Percentiles rank a stretch among this genome's conserved stretches.
Evolutionary conservation across 371 early-diverging fungal genomes (phyloP).

Genomic region (Paraphysoderma sedebokerense): DNA sequence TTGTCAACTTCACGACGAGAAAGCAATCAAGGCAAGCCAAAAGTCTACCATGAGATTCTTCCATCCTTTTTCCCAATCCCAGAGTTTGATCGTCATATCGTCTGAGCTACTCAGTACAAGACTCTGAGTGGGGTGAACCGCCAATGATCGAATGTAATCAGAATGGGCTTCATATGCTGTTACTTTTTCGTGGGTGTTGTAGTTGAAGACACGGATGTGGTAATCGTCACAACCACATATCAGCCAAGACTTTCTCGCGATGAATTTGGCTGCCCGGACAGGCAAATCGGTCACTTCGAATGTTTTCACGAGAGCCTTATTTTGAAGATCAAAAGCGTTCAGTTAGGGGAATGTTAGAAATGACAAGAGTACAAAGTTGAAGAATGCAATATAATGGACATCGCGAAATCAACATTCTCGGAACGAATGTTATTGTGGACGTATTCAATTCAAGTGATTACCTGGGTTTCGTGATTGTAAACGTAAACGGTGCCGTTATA

Average conservation of each 20-base stretch:
- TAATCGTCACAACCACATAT: constrained; percentile 96
- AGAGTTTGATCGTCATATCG: constrained; percentile 95
- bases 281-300: constrained; percentile 89
- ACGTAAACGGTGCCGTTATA: constrained; percentile 95
- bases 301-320: constrained; percentile 80
- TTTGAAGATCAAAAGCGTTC: neutral
- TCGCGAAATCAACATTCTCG: neutral
- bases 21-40: too few species aligned
- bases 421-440: neutral
- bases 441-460: constrained; percentile 20
- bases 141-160: constrained; percentile 95
- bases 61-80: constrained; percentile 99
- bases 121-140: constrained; percentile 89
- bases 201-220: constrained; percentile 96
- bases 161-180: constrained; percentile 92
- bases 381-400: neutral
- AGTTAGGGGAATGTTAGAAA: neutral
- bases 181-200: constrained; percentile 95
- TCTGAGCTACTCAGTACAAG: constrained; percentile 90
- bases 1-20: too few species aligned
- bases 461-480: constrained; percentile 98
- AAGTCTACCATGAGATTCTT: constrained; percentile 78
- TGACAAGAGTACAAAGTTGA: neutral
- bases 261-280: constrained; percentile 90
- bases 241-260: constrained; percentile 92